Base-by-base conservation (phyloP, 768 basidiomycete genomes). In the Tylopilus vinaceipallidus region DNA sequence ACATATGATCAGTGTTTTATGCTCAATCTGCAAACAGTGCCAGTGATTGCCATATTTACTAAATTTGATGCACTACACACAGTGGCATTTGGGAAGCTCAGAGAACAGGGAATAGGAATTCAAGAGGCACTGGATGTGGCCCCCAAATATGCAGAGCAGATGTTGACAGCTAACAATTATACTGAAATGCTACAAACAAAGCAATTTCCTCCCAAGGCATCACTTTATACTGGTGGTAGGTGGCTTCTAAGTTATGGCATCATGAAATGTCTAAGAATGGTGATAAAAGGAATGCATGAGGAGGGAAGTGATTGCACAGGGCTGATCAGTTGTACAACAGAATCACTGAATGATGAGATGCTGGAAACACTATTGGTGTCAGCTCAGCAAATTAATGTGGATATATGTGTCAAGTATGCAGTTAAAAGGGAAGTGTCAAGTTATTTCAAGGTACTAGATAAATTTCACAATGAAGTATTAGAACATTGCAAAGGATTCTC, bases 11-110 rank as follows among this genome's bases (percentile, higher is more conserved):
- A 1, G n/a, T 45, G 32, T 49, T 12, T 24, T 11, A 19, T 3
- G 3, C 23, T 48, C 9, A 48, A 9, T 10, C 12, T 13, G 4
- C 29, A 4, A 17, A 24, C 30, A 75, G 74, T 74, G 19, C 73
- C 73, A 4, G 66, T 74, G 2, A n/a, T n/a, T n/a, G n/a, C n/a
- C n/a, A n/a, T n/a, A n/a, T n/a, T n/a, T n/a, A n/a, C n/a, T n/a
- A n/a, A n/a, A n/a, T n/a, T n/a, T n/a, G n/a, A n/a, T n/a, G n/a
- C n/a, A n/a, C n/a, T n/a, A n/a, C n/a, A n/a, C n/a, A n/a, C n/a
- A n/a, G n/a, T n/a, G n/a, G n/a, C n/a, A n/a, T n/a, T n/a, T n/a
- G n/a, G n/a, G n/a, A n/a, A n/a, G n/a, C n/a, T n/a, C n/a, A n/a
- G n/a, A n/a, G n/a, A n/a, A n/a, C n/a, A n/a, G n/a, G n/a, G n/a